Evolutionary conservation across 225 moss, liverwort and hornwort genomes (phyloP).

Genomic region (Physcomitrium patens): DNA sequence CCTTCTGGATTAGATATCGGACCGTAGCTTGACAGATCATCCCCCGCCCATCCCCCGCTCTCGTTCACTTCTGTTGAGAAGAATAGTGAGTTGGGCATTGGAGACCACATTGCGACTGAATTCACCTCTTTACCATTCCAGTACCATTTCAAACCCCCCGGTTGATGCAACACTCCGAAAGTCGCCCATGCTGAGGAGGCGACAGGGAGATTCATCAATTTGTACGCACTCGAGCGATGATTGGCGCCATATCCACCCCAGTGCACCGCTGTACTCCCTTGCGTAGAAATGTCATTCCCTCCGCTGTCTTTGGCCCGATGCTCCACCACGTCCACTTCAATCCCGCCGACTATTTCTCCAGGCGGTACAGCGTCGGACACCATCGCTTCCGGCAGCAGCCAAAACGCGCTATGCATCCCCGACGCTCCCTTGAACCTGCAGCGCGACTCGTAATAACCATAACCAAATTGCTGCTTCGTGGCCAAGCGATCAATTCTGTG

Average conservation of each 20-base stretch:
- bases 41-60: conserved; percentile 76
- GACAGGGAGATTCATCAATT: conserved; percentile 37
- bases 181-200: conserved; percentile 49
- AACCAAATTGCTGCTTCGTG: conserved; percentile 65
- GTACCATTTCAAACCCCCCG: conserved; percentile 64
- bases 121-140: conserved; percentile 71
- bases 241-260: conserved; percentile 82
- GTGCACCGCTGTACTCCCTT: conserved; percentile 68
- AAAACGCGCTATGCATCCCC: conserved; percentile 88
- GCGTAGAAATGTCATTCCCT: conserved; percentile 23
- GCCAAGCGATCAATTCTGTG: conserved; percentile 78
- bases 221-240: conserved; percentile 58
- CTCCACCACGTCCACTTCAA: conserved; percentile 77
- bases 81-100: conserved; percentile 51
- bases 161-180: conserved; percentile 60
- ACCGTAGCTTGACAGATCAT: conserved; percentile 64
- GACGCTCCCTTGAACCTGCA: conserved; percentile 65
- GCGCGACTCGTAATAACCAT: conserved; percentile 67
- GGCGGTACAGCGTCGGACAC: conserved; percentile 46
- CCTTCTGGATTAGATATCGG: conserved; percentile 51
- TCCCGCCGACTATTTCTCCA: conserved; percentile 54
- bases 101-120: conserved; percentile 47
- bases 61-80: conserved; percentile 85
- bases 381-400: conserved; percentile 70
- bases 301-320: conserved; percentile 54